Base-by-base conservation (phyloP, 225 moss, liverwort and hornwort species). In the Polytrichum commune region DNA sequence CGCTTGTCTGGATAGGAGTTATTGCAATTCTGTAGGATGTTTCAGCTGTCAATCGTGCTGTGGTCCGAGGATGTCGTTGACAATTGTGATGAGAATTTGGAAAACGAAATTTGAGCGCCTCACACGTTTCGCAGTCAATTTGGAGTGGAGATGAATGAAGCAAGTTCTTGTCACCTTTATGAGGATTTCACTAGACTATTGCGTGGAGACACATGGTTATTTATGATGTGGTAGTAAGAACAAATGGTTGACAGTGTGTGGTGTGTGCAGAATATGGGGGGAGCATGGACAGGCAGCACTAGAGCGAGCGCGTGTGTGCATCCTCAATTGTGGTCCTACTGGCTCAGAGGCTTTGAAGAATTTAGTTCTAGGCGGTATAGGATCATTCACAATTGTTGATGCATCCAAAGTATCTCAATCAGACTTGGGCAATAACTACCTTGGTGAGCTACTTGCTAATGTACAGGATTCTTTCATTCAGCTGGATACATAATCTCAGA, bases 281-380 rank as follows among this genome's bases (percentile, higher is more conserved):
- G 98, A 98, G 79, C 98, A 98, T 72, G 98, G 98, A 26, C 98
- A 98, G 78, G 75, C 87, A 72, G 90, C 98, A 60, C 82, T 98
- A 63, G 98, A 98, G 74, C 78, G 85, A 68, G 95, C 98, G 23
- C 90, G 85, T 53, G 82, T 98, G 33, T 98, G 98, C 75, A 89
- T 98, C 28, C 88, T 98, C 65, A 98, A 98, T 78, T 91, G 88
- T 72, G 95, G 98, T 57, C 98, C 98, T 5, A 98, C 98, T 5
- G 98, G 98, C 38, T 93, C 98, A 18, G 98, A 98, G 81, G 85
- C 95, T 8, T 64, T 98, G 55, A 98, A 98, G 73, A 93, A 98
- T 83, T 80, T 98, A 38, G 98, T 98, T 25, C 80, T 98, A 16
- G 98, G 98, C 25, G 98, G 98, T 70, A 93, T 98, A 76, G 98